phyloP scores from a whole-genome alignment of 2,329 filamentous ascomycete species.

The Alternaria postmessia region DNA sequence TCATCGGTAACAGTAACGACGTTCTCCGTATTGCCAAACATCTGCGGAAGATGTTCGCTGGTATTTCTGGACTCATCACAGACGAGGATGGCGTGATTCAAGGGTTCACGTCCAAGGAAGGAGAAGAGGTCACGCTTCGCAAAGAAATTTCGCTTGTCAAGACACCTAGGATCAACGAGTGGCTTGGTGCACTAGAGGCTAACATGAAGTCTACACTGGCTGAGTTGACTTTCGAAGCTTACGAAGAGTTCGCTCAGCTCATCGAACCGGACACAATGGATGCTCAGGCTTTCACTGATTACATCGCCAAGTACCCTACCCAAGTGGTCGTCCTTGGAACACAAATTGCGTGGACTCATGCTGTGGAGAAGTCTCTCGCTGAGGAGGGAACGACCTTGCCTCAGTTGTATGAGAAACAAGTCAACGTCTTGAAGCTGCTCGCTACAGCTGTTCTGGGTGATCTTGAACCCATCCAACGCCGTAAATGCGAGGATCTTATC shows the following conservation, averaged over 20 bases:
- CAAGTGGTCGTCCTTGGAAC: constrained; percentile 96
- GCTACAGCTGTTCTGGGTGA: constrained; percentile 91
- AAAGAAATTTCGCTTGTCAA: constrained; percentile 92
- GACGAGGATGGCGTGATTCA: constrained; percentile 90
- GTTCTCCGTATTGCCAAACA: constrained; percentile 96
- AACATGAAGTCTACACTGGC: constrained; percentile 96
- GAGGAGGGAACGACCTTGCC: constrained; percentile 75
- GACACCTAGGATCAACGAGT: constrained; percentile 97
- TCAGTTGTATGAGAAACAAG: constrained; percentile 79
- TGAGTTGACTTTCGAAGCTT: constrained; percentile 85
- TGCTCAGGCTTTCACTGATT: constrained; percentile 74
- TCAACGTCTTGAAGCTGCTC: constrained; percentile 83
- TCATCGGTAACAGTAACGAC: constrained; percentile 99
- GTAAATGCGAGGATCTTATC: constrained; percentile 98
- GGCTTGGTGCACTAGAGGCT: constrained; percentile 89
- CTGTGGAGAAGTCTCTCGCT: constrained; percentile 79
- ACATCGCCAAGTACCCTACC: constrained; percentile 84
- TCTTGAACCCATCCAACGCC: constrained; percentile 83
- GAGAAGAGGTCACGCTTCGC: constrained; percentile 85
- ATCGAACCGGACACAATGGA: constrained; percentile 78
- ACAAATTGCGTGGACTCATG: constrained; percentile 91
- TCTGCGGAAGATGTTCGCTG: constrained; percentile 99
- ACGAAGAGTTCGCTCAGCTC: constrained; percentile 81
- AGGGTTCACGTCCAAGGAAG: constrained; percentile 94
- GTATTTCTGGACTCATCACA: constrained; percentile 87